Percentiles rank a stretch among this genome's conserved stretches.
phyloP scores from a whole-genome alignment of 1,284 basidiomycete species.

The Cryptococcus sp. region DNA sequence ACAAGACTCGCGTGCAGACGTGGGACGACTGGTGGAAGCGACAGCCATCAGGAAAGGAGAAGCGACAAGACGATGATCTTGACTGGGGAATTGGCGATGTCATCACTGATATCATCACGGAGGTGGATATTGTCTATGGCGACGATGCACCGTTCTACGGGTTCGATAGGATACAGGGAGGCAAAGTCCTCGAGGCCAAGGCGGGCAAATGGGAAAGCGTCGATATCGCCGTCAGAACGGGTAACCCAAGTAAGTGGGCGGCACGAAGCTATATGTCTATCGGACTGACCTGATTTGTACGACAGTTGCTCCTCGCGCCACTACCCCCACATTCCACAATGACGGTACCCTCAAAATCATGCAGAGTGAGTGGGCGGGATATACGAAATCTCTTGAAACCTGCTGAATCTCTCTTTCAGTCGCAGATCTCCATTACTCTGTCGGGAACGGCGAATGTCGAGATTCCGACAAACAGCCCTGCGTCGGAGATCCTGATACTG shows the following conservation, averaged over 20 bases:
- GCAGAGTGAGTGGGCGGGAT: slow-evolving; percentile 57
- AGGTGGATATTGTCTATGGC: slow-evolving; percentile 83
- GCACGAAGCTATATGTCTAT: too few relatives aligned
- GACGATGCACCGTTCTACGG: slow-evolving; percentile 79
- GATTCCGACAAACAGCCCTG: slow-evolving; percentile 61
- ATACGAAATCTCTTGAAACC: not conserved
- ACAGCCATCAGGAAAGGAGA: slow-evolving; percentile 22
- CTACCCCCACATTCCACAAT: slow-evolving; percentile 74
- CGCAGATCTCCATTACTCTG: slow-evolving; percentile 85
- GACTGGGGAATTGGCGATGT: slow-evolving; percentile 51
- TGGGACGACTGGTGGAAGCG: slow-evolving; percentile 14
- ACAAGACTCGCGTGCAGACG: slow-evolving; percentile 55
- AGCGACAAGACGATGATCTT: slow-evolving; percentile 62
- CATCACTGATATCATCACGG: slow-evolving; percentile 79
- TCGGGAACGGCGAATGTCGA: slow-evolving; percentile 68
- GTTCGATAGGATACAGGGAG: slow-evolving; percentile 68
- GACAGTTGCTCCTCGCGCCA: slow-evolving; percentile 66
- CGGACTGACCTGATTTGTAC: not conserved
- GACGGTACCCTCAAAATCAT: slow-evolving; percentile 84
- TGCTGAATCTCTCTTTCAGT: slow-evolving; percentile 49
- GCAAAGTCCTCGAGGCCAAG: slow-evolving; percentile 56
- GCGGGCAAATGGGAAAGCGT: slow-evolving; percentile 45
- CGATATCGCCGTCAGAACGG: slow-evolving; percentile 40
- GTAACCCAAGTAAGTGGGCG: slow-evolving; percentile 39
- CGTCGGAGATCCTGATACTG: slow-evolving; percentile 72